Evolutionary conservation across 2,329 filamentous ascomycete genomes (phyloP).

Genomic region (Cladophialophora immunda): DNA sequence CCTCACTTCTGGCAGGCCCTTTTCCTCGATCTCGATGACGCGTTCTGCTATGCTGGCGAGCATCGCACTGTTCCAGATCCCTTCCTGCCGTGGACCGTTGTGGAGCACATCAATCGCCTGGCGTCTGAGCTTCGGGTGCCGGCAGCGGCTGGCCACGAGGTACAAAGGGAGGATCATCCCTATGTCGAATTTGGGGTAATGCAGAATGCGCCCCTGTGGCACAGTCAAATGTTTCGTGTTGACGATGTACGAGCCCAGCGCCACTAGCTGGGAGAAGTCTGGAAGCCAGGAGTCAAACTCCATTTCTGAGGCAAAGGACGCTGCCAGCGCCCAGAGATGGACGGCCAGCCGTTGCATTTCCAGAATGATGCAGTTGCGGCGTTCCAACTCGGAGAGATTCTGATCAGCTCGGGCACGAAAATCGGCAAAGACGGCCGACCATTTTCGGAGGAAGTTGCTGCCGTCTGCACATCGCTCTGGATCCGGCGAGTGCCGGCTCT

Average conservation of each 20-base stretch:
- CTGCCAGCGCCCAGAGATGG: not conserved
- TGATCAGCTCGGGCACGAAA: not conserved
- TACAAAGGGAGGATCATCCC: constrained; percentile 39
- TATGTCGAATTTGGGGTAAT: constrained; percentile 21
- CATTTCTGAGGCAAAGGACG: constrained; percentile 11
- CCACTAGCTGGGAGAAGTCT: not conserved
- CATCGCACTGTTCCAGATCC: constrained; percentile 41
- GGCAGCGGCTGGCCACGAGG: constrained; percentile 46
- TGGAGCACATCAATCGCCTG: constrained; percentile 43
- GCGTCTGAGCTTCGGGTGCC: constrained; percentile 45
- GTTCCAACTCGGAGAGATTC: constrained; percentile 7
- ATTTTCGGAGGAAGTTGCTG: not conserved
- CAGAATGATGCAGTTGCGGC: not conserved
- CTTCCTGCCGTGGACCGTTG: constrained; percentile 43
- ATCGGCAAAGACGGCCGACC: constrained; percentile 1
- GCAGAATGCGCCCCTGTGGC: not conserved
- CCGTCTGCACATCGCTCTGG: not conserved
- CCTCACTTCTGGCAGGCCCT: not conserved
- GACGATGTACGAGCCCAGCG: not conserved
- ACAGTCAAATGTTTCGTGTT: constrained; percentile 1
- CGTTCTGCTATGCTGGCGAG: constrained; percentile 38
- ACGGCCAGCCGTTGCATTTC: constrained; percentile 12
- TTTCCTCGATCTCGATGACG: constrained; percentile 47
- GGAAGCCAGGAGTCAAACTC: constrained; percentile 7
- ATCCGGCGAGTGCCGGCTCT: not conserved